phyloP scores from a whole-genome alignment of 106 monocot species.

The Dioscorea alata region DNA sequence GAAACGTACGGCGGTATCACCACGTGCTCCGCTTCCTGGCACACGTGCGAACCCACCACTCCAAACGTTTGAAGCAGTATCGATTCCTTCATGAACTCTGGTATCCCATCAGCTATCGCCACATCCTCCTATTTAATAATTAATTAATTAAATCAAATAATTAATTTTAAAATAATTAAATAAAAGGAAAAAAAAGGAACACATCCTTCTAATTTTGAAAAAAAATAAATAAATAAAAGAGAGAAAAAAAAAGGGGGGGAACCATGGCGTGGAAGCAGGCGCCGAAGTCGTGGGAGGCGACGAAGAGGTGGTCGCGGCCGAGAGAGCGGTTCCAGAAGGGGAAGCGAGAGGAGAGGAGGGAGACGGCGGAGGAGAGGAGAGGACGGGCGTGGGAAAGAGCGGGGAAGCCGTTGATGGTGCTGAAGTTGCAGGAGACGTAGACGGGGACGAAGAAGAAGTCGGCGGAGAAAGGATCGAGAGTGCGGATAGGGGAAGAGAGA shows the following conservation, averaged over 20 bases:
- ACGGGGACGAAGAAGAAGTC: slow-evolving; percentile 89
- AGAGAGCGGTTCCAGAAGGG: slow-evolving; percentile 79
- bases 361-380: slow-evolving; percentile 49
- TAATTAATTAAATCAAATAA: too few species aligned
- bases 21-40: slow-evolving; percentile 80
- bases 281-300: slow-evolving; percentile 91
- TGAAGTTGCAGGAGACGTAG: slow-evolving; percentile 97
- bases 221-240: background rate
- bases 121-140: slow-evolving; percentile 38
- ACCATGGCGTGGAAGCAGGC: slow-evolving; percentile 95
- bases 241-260: background rate
- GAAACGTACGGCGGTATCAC: slow-evolving; percentile 79
- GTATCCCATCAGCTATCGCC: slow-evolving; percentile 69
- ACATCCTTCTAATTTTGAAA: background rate
- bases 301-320: slow-evolving; percentile 89
- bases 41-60: slow-evolving; percentile 39
- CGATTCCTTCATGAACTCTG: slow-evolving; percentile 49
- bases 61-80: slow-evolving; percentile 90
- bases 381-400: slow-evolving; percentile 57
- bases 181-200: background rate
- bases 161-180: background rate
- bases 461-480: slow-evolving; percentile 41
- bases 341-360: slow-evolving; percentile 27
- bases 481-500: slow-evolving; percentile 27
- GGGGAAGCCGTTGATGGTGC: slow-evolving; percentile 78